phyloP scores from a whole-genome alignment of 164 flowering plant genomes.

The Platanus orientalis region DNA sequence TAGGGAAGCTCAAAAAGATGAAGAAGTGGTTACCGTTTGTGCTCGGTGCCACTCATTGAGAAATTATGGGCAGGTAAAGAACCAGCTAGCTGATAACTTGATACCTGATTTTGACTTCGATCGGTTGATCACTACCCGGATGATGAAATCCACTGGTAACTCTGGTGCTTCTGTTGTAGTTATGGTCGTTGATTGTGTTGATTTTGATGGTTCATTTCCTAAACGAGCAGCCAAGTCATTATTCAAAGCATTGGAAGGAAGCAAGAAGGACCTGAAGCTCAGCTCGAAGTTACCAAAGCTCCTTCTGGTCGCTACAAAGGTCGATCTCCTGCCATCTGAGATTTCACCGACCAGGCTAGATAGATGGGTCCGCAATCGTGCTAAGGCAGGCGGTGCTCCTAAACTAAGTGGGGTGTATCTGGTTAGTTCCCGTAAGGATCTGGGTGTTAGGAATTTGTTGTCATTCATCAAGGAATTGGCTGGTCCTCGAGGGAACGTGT shows the following conservation, averaged over 20 bases:
- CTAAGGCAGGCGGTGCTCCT: conserved; percentile 81
- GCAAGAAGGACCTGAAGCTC: conserved; percentile 33
- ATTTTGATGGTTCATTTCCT: conserved; percentile 97
- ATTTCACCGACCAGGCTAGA: conserved; percentile 85
- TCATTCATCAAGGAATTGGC: conserved; percentile 74
- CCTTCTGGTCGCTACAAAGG: conserved; percentile 90
- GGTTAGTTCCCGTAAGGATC: conserved; percentile 84
- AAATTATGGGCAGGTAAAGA: conserved; percentile 93
- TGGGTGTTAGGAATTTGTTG: conserved; percentile 82
- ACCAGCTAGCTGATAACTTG: conserved; percentile 71
- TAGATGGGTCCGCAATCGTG: conserved; percentile 89
- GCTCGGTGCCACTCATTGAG: conserved; percentile 92
- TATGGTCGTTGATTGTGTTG: conserved; percentile 96
- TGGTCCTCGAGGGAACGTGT: conserved; percentile 94
- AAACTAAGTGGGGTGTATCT: conserved; percentile 79
- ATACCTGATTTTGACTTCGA: conserved; percentile 97
- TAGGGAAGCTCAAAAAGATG: conserved; percentile 49
- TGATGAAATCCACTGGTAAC: conserved; percentile 62
- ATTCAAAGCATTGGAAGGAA: conserved; percentile 63
- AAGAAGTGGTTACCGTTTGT: conserved; percentile 64
- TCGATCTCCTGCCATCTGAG: conserved; percentile 88
- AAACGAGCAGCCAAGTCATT: conserved; percentile 77
- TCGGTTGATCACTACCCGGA: conserved; percentile 64
- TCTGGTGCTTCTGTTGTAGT: conserved; percentile 71
- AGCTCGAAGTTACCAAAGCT: conserved; percentile 69